A percentile compares a stretch with the other conserved stretches of the same genome.
phyloP scores from a whole-genome alignment of 2,329 filamentous ascomycete species.

The Colletotrichum lentis region DNA sequence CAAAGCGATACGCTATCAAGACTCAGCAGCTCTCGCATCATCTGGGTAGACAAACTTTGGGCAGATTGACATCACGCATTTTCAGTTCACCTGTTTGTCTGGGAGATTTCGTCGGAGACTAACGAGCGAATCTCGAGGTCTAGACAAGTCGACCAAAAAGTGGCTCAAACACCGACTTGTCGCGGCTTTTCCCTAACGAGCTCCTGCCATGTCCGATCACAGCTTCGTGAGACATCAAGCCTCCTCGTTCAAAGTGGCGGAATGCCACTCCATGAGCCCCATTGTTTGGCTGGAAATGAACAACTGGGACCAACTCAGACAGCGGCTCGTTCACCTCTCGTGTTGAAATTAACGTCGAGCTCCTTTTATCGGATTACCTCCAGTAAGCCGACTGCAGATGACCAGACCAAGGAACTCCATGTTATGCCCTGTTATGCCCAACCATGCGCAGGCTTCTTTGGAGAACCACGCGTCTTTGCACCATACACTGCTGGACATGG shows the following conservation, averaged over 20 bases:
- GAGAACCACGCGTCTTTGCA: background rate
- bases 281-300: background rate
- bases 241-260: constrained; percentile 18
- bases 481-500: background rate
- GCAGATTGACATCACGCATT: constrained; percentile 8
- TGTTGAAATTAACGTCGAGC: background rate
- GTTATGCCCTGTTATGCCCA: background rate
- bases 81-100: constrained; percentile 1
- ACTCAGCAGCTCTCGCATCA: constrained; percentile 7
- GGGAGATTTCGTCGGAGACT: background rate
- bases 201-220: background rate
- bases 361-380: background rate
- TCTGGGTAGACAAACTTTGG: background rate
- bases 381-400: background rate
- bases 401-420: background rate
- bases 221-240: constrained; percentile 13
- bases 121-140: constrained; percentile 9
- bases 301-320: constrained; percentile 4
- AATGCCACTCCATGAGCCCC: background rate
- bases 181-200: constrained; percentile 5
- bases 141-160: constrained; percentile 3
- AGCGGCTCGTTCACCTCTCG: background rate
- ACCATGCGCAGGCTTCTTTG: background rate
- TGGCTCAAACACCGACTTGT: constrained; percentile 28
- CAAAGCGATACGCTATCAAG: background rate